Conservation (phyloP, 78 protist species). For the Pelomyxa schiedti region DNA sequence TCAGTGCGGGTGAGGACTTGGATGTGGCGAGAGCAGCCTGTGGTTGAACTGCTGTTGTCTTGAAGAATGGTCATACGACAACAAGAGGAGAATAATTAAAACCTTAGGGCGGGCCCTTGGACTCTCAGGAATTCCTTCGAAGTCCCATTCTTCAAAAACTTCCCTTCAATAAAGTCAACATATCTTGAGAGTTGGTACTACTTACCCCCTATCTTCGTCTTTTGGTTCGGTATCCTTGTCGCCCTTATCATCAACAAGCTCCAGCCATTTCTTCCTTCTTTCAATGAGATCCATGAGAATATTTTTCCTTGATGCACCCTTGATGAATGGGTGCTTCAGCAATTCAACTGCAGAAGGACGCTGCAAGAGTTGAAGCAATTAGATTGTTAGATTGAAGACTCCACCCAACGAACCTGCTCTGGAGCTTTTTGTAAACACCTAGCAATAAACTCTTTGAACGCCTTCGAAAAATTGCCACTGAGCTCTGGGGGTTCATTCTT, state of each 20-base stretch:
- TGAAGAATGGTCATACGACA: not conserved
- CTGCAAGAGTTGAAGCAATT: too few relatives aligned
- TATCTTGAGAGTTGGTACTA: not conserved
- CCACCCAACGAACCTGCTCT: too few relatives aligned
- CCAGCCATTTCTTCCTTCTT: conserved; percentile 30
- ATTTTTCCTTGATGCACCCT: conserved; percentile 44
- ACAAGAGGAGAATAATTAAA: not conserved
- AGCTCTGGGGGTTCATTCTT: conserved; percentile 81
- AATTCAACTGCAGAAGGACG: conserved; percentile 86
- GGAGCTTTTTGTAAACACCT: conserved; percentile 84
- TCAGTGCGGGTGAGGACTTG: not conserved
- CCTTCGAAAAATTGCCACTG: conserved; percentile 45
- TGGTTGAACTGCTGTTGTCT: not conserved
- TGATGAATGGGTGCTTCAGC: conserved; percentile 72
- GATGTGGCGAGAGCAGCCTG: conserved; percentile 1
- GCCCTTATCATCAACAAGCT: conserved; percentile 26
- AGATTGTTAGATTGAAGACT: too few relatives aligned
- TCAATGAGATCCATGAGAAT: conserved; percentile 65
- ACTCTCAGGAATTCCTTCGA: conserved; percentile 32
- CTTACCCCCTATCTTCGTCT: not conserved
- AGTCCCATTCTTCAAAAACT: conserved; percentile 53
- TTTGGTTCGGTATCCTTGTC: conserved; percentile 12
- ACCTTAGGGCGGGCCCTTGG: not conserved
- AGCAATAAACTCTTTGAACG: conserved; percentile 74
- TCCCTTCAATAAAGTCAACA: not conserved